Base-by-base conservation (phyloP, 2,329 filamentous ascomycete genomes). In the Echinosphaeria canescens region DNA sequence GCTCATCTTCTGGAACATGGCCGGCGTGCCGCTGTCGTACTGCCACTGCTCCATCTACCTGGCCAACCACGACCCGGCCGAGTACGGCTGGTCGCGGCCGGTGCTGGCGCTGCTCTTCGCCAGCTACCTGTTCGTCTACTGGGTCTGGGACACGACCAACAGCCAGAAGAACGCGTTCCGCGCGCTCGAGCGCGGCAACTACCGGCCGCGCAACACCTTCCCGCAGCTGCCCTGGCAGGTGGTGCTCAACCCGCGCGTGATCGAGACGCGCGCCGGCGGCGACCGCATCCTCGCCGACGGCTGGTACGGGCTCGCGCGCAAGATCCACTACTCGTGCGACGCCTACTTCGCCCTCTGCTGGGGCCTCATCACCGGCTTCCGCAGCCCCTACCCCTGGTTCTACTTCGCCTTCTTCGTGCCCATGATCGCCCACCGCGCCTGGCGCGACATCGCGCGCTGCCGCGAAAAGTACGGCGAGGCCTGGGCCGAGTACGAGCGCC, bases 1-100 rank as follows among this genome's bases (percentile, higher is more conserved):
- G 75, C 62, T 85, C 33, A 81, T 81, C 45, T 85, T 84, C 60
- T 85, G 78, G 78, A 85, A 84, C 49, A 51, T 85, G 48, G 75
- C 76, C 19, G 78, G 78, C 38, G 78, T 84, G 12, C 78, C 78
- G 3, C 56, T 85, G 30, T 74, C 63, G 31, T 85, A 85, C 59
- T 82, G 76, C 54, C 76, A 84, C 56, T 81, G 73, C 59, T 79
- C 72, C 16, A 62, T 85, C 40, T 85, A 74, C 52, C 59, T 85
- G 27, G 76, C 76, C 36, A 78, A 71, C 48, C 75, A 82, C 47
- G 50, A 68, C 36, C 72, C 78, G 1, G 56, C 61, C 17, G 62
- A 63, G 30, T 84, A 84, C 49, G 54, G 52, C 24, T 75, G 69
- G 65, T 70, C 70, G 37, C 62, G 55, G 30, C 62, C 55, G 34